phyloP scores from a whole-genome alignment of 192 early-diverging fungal genomes.

The Backusella circina region DNA sequence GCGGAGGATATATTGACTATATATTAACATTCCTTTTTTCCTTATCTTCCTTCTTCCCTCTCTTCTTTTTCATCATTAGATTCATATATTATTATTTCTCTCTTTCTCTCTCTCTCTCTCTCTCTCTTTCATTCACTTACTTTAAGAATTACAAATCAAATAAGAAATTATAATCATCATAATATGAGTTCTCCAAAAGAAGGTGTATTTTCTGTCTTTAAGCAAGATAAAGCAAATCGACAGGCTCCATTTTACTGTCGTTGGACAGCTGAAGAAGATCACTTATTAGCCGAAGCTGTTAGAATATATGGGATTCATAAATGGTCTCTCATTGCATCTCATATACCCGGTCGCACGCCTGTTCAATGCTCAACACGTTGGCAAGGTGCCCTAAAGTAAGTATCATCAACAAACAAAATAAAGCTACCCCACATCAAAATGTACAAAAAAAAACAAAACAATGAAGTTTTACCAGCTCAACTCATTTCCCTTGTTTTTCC shows the following conservation, averaged over 20 bases:
- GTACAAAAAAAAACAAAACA: background rate
- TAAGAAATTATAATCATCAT: background rate
- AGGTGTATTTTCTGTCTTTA: conserved; percentile 22
- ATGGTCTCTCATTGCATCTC: conserved; percentile 34
- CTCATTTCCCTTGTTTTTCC: background rate
- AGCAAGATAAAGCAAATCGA: conserved; percentile 19
- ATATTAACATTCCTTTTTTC: conserved; percentile 5
- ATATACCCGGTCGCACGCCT: conserved; percentile 31
- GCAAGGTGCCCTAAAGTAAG: conserved; percentile 34
- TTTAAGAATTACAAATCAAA: background rate
- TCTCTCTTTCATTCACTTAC: background rate
- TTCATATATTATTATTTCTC: background rate
- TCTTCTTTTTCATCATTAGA: background rate
- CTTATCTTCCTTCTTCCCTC: background rate
- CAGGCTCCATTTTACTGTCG: conserved; percentile 33
- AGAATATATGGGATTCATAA: conserved; percentile 34
- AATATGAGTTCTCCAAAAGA: conserved; percentile 4
- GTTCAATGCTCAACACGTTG: conserved; percentile 39
- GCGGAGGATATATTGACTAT: conserved; percentile 1
- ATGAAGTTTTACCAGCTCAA: background rate
- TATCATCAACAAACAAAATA: background rate
- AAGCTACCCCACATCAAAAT: background rate
- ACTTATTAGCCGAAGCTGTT: conserved; percentile 26
- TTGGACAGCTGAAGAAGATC: conserved; percentile 35
- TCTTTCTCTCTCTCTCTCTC: background rate